phyloP scores from a whole-genome alignment of 1,284 basidiomycete species.

The Cystobasidium pallidum region DNA sequence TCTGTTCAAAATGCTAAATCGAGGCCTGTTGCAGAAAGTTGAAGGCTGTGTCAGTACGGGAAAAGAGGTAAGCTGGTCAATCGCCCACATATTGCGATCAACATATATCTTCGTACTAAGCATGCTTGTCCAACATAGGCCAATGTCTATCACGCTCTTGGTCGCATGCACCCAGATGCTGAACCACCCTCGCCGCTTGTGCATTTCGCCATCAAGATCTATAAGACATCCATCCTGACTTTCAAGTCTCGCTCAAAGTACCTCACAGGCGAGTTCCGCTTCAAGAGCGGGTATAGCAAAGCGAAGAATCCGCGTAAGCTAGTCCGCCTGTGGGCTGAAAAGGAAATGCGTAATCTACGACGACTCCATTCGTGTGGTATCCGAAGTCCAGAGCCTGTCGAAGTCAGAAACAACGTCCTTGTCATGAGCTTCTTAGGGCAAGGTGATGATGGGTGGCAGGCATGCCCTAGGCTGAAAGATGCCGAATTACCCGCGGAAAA shows the following conservation, averaged over 20 bases:
- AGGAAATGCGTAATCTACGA: conserved; percentile 95
- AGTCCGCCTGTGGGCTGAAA: conserved; percentile 98
- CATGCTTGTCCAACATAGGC: conserved; percentile 60
- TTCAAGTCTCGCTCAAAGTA: conserved; percentile 98
- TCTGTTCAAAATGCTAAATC: conserved; percentile 88
- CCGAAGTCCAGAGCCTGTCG: conserved; percentile 81
- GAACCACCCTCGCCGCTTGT: conserved; percentile 35
- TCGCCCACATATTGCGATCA: too few relatives aligned
- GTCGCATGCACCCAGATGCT: conserved; percentile 49
- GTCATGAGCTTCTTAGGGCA: conserved; percentile 93
- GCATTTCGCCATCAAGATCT: conserved; percentile 91
- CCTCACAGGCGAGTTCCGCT: conserved; percentile 82
- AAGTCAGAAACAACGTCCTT: conserved; percentile 94
- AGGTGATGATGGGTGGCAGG: conserved; percentile 74
- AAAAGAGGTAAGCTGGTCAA: conserved; percentile 70
- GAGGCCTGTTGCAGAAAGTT: conserved; percentile 79
- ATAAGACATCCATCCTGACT: conserved; percentile 95
- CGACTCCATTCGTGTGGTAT: conserved; percentile 80
- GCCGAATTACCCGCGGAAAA: conserved; percentile 67
- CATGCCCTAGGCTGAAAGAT: conserved; percentile 88
- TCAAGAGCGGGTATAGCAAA: conserved; percentile 86
- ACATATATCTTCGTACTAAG: too few relatives aligned
- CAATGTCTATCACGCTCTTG: conserved; percentile 84
- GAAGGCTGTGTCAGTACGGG: conserved; percentile 94
- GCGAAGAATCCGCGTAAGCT: conserved; percentile 92